Percentiles rank a stretch among this genome's conserved stretches.
These are phyloP conservation scores for Sphagnum magellanicum DNA, from an alignment of 228 moss, liverwort and hornwort species.

Conservation along the genomic window DNA sequence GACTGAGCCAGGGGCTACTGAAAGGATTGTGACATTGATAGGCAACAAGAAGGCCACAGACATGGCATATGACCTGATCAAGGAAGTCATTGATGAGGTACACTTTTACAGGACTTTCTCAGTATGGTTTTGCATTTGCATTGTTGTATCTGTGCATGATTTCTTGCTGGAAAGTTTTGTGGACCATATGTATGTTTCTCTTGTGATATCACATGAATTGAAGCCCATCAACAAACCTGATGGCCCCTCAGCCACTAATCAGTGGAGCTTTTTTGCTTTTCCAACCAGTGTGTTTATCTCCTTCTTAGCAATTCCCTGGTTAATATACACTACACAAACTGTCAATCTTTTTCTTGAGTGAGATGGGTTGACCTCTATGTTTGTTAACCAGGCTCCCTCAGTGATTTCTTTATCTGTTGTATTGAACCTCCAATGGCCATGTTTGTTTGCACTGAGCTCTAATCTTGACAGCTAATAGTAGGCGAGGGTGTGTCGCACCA, in stretches of 20 bases:
- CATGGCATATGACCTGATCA: constrained; percentile 97
- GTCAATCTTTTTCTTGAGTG: too few species aligned
- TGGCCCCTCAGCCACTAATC: too few species aligned
- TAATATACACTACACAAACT: too few species aligned
- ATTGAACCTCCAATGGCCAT: constrained; percentile 37
- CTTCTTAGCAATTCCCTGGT: too few species aligned
- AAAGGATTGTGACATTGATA: constrained; percentile 94
- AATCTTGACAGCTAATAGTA: constrained; percentile 99
- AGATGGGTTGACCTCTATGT: too few species aligned
- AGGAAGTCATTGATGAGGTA: constrained; percentile 99
- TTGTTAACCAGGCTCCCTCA: constrained; percentile 17
- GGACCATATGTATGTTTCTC: too few species aligned
- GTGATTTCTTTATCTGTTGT: constrained; percentile 37
- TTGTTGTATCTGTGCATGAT: constrained; percentile 13
- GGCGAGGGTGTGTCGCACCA: constrained; percentile 98
- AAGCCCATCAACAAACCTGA: too few species aligned
- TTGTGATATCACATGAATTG: too few species aligned
- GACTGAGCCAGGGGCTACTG: constrained; percentile 92
- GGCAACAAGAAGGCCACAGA: constrained; percentile 99
- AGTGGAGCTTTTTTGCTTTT: too few species aligned
- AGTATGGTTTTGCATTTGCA: constrained; percentile 7
- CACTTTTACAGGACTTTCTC: constrained; percentile 11
- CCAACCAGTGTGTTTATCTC: too few species aligned
- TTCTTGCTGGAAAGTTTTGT: neutral
- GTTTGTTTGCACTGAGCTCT: constrained; percentile 88